Evolutionary conservation across 352 stramenopile genomes (phyloP), one percentile per base, ranked within the genome.

Genomic region (Pythium dissimile): DNA sequence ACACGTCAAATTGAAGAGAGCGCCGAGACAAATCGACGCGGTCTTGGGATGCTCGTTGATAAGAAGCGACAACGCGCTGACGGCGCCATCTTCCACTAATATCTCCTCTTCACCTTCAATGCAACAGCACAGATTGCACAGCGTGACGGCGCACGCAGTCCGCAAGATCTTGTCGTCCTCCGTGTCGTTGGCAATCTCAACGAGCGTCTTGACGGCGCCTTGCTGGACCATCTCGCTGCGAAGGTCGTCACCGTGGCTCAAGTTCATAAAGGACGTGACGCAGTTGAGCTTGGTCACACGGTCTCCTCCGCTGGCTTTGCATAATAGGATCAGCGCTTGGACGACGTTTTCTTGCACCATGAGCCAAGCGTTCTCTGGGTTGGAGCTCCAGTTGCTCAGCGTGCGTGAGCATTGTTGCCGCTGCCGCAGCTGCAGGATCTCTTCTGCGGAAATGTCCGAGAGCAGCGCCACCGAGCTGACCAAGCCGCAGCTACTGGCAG

Each of bases 301-400:
- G 63, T 96, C 73, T 16, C 81, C 79, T n/a, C 82, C 73, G 43
- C 80, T 72, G 16, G 75, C 57, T 21, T 64, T 64, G 32, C 48
- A 89, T 0, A 97, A 62, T 23, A 76, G 61, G 26, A 96, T 86
- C 3, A 95, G 63, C 10, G 88, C 86, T 26, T 95, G 72, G 6
- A 96, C 86, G 1, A 92, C 89, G 37, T 92, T 88, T 60, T 97
- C 89, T 43, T 94, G 61, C 4, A 94, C 86, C 75, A 97, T 93
- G 9, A 92, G 67, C 37, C 76, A 54, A 15, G 85, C 89, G 54
- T 97, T 97, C 1, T 84, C 80, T 0, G 79, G 73, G 49, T 95
- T 93, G 20, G 76, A 84, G 64, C 84, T 94, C 89, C 89, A 97
- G 45, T 94, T 90, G 30, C 86, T 92, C 10, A 97, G 67, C 21